phyloP scores from a whole-genome alignment of 1,284 basidiomycete genomes.

The Ustilago xerochloae region DNA sequence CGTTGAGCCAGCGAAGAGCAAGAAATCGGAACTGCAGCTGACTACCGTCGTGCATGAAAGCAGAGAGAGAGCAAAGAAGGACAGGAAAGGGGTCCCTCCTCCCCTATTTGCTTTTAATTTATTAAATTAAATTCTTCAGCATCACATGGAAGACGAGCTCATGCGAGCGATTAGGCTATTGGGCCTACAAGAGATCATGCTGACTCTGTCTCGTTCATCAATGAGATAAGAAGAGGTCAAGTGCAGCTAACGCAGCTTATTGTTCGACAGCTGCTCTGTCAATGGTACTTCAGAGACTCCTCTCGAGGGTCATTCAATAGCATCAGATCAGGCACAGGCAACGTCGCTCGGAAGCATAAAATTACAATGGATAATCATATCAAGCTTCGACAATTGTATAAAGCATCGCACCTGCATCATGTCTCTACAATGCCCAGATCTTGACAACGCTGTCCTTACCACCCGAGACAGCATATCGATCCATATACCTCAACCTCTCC shows the following conservation, averaged over 20 bases:
- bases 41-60: not conserved
- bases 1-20: not conserved
- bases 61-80: not conserved
- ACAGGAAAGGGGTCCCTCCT: not conserved
- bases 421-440: conserved; percentile 85
- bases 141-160: too few relatives aligned
- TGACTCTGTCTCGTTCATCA: too few relatives aligned
- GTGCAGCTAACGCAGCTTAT: too few relatives aligned
- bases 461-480: conserved; percentile 91
- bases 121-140: not conserved
- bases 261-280: too few relatives aligned
- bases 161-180: too few relatives aligned
- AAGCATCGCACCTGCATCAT: not conserved
- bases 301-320: too few relatives aligned
- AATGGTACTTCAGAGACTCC: too few relatives aligned
- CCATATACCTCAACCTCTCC: conserved; percentile 94
- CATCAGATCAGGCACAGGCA: not conserved
- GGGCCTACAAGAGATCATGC: too few relatives aligned
- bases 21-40: not conserved
- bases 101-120: conserved; percentile 5
- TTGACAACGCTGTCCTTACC: conserved; percentile 88
- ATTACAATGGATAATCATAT: not conserved
- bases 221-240: too few relatives aligned
- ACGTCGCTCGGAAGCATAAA: not conserved
- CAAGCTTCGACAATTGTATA: too few relatives aligned